Percentiles rank a stretch among this genome's conserved stretches.
These are phyloP conservation scores for Akanthomyces dipterigenus DNA, from an alignment of 2,329 filamentous ascomycete genomes.

Conservation along the genomic window DNA sequence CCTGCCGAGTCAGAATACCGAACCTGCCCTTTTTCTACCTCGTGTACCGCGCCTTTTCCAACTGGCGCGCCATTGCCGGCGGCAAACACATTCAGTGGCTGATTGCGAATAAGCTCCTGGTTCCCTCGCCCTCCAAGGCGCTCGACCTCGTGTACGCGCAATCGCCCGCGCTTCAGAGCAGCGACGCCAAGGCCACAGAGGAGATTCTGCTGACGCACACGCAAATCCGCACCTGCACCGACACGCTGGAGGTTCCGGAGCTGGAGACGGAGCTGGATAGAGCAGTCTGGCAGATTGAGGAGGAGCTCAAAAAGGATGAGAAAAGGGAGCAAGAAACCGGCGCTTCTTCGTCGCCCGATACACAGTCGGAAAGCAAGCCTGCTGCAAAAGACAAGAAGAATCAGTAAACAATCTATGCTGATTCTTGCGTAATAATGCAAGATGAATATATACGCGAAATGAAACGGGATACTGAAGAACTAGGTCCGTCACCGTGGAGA, in stretches of 20 bases:
- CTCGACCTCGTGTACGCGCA: slow-evolving; percentile 67
- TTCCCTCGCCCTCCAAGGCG: slow-evolving; percentile 55
- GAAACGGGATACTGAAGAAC: slow-evolving; percentile 11
- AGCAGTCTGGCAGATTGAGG: slow-evolving; percentile 67
- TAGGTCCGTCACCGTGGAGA: background rate
- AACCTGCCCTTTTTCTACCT: slow-evolving; percentile 98
- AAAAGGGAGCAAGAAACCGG: slow-evolving; percentile 22
- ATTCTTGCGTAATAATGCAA: slow-evolving; percentile 2
- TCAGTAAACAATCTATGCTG: slow-evolving; percentile 5
- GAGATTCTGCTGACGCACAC: slow-evolving; percentile 40
- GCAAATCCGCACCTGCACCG: slow-evolving; percentile 51
- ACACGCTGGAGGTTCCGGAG: slow-evolving; percentile 60
- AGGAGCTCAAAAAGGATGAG: slow-evolving; percentile 37
- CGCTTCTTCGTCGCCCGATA: background rate
- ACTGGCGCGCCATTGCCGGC: slow-evolving; percentile 80
- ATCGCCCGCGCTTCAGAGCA: slow-evolving; percentile 13
- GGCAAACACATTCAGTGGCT: slow-evolving; percentile 82
- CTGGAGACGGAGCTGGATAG: slow-evolving; percentile 67
- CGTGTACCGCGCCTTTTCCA: slow-evolving; percentile 82
- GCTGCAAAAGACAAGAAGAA: slow-evolving; percentile 16
- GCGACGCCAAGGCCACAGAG: slow-evolving; percentile 22
- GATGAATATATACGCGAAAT: slow-evolving; percentile 11
- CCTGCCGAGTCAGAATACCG: slow-evolving; percentile 69
- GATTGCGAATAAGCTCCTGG: slow-evolving; percentile 64
- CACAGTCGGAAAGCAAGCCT: background rate